Conservation (phyloP, 2,329 filamentous ascomycete species). For the Neocatenulostroma microsporum region DNA sequence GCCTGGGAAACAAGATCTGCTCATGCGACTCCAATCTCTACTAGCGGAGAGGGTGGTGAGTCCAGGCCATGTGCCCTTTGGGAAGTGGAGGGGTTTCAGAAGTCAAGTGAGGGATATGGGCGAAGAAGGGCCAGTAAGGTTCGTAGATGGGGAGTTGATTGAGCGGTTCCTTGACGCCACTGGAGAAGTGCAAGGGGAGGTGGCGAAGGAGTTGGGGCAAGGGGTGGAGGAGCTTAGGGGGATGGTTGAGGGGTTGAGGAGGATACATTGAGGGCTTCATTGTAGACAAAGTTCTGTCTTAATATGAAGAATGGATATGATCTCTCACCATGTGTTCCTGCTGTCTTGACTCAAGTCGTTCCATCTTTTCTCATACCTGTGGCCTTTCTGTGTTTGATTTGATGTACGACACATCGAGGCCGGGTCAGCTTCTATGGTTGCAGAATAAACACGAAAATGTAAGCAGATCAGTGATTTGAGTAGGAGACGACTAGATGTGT, state of each 20-base stretch:
- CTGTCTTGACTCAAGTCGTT: not conserved
- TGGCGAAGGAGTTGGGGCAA: slow-evolving; percentile 46
- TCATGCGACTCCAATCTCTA: slow-evolving; percentile 70
- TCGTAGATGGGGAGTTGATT: slow-evolving; percentile 86
- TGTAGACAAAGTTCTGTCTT: slow-evolving; percentile 1
- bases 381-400: no score
- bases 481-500: no score
- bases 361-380: no score
- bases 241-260: slow-evolving; percentile 50
- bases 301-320: no score
- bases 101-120: slow-evolving; percentile 55
- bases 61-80: slow-evolving; percentile 68
- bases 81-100: slow-evolving; percentile 72
- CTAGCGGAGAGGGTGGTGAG: slow-evolving; percentile 60
- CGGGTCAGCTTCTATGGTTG: no score
- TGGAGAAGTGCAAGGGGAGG: slow-evolving; percentile 49
- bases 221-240: slow-evolving; percentile 51
- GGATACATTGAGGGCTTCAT: slow-evolving; percentile 38
- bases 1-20: slow-evolving; percentile 62
- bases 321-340: not conserved
- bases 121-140: slow-evolving; percentile 69
- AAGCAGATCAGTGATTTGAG: no score
- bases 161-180: slow-evolving; percentile 72
- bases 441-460: no score
- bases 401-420: no score